Evolutionary conservation across 805 yeast genomes (phyloP).

Genomic region (Jamesozyma rosinii): DNA sequence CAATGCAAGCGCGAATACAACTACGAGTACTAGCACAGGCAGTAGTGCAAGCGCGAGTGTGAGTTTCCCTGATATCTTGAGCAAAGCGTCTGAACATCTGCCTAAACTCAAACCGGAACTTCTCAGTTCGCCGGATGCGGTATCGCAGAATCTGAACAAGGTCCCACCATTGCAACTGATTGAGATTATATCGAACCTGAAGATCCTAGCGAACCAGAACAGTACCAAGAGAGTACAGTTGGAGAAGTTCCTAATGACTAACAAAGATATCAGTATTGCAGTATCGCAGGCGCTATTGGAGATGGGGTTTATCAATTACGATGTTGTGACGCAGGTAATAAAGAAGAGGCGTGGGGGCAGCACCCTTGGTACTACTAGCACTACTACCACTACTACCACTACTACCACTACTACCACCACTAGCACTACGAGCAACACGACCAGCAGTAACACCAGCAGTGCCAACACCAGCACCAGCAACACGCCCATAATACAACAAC

Average conservation of each 20-base stretch:
- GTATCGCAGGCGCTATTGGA: conserved; percentile 66
- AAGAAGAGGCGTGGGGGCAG: background rate
- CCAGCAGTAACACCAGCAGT: background rate
- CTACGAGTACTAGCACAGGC: conserved; percentile 1
- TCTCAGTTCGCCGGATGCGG: conserved; percentile 45
- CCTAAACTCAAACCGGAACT: conserved; percentile 41
- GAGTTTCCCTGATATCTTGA: conserved; percentile 39
- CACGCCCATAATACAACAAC: conserved; percentile 4
- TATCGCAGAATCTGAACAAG: conserved; percentile 50
- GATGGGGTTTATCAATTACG: conserved; percentile 67
- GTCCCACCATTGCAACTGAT: conserved; percentile 65
- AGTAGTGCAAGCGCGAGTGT: conserved; percentile 8
- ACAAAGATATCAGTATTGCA: conserved; percentile 50
- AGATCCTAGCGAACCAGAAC: conserved; percentile 44
- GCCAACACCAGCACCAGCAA: conserved; percentile 5
- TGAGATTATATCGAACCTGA: conserved; percentile 58
- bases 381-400: background rate
- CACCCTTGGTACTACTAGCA: no score
- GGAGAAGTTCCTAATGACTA: conserved; percentile 44
- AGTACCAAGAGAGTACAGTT: conserved; percentile 38
- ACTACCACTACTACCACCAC: background rate
- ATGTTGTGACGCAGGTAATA: conserved; percentile 47
- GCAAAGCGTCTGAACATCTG: conserved; percentile 47
- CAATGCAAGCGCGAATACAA: background rate
- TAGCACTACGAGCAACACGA: background rate